Percentiles rank a stretch among this genome's conserved stretches.
These are phyloP conservation scores for Elaeis guineensis DNA, from an alignment of 176 grass and related monocot genomes.

Conservation along the genomic window DNA sequence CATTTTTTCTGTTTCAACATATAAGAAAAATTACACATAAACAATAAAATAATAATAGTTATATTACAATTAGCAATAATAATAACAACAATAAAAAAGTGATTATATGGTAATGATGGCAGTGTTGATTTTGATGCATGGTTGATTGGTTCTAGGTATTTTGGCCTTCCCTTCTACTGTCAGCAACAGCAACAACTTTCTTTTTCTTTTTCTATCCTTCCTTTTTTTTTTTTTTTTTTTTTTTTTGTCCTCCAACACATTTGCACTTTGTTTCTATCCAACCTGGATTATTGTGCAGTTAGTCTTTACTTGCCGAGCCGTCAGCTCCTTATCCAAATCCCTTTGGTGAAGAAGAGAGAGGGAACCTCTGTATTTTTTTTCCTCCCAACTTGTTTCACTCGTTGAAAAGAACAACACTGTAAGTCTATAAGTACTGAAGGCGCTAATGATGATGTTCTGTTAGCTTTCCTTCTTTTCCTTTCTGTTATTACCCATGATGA, in stretches of 20 bases:
- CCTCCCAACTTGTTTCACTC: slow-evolving; percentile 27
- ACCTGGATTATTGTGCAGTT: slow-evolving; percentile 4
- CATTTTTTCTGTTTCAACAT: neutral
- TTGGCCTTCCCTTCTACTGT: slow-evolving; percentile 15
- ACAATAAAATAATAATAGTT: slow-evolving; percentile 15
- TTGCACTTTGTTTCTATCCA: slow-evolving; percentile 7
- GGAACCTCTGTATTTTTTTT: slow-evolving; percentile 8
- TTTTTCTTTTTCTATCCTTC: neutral
- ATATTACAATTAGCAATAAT: neutral
- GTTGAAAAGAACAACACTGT: slow-evolving; percentile 37
- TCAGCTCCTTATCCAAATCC: too few species aligned
- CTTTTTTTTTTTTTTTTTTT: neutral
- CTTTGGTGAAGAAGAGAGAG: neutral
- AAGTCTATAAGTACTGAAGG: slow-evolving; percentile 36
- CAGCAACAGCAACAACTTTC: slow-evolving; percentile 12
- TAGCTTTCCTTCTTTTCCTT: slow-evolving; percentile 34
- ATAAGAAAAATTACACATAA: slow-evolving; percentile 4
- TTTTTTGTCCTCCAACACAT: neutral
- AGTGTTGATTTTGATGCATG: slow-evolving; percentile 43
- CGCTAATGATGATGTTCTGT: slow-evolving; percentile 31
- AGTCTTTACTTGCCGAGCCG: neutral
- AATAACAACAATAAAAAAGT: slow-evolving; percentile 39
- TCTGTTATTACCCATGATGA: slow-evolving; percentile 89
- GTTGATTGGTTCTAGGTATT: slow-evolving; percentile 44
- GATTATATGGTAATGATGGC: slow-evolving; percentile 39